Evolutionary conservation across 495 filamentous ascomycete genomes (phyloP), one percentile per base, ranked within the genome.

Genomic region (Penicillium simplicissimum): DNA sequence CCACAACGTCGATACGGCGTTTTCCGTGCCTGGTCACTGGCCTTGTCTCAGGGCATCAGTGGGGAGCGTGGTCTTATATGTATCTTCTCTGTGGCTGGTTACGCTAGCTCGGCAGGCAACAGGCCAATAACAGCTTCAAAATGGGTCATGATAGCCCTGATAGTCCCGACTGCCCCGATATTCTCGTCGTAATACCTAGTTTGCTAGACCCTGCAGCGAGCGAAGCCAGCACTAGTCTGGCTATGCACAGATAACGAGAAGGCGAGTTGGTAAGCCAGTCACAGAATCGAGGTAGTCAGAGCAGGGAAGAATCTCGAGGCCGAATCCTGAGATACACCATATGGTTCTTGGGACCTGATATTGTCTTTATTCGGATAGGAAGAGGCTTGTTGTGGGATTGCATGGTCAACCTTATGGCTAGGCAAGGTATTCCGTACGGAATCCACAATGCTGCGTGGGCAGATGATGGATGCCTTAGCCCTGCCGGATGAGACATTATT

Each of bases 21-120:
- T 28, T 31, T 49, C 21, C 4, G 17, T 14, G 52, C 36, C 25
- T 35, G 35, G 36, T 42, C 56, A 58, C 43, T 62, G 54, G 36
- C 45, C 13, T 10, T 36, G 54, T 57, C 37, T 62, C 47, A 40
- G 36, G 17, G n/a, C 28, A 14, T 36, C 51, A n/a, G 51, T 53
- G 51, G 51, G 51, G 51, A 36, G 51, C 4, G n/a, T 33, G 25
- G 51, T 19, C n/a, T n/a, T 31, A 17, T 17, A 9, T 19, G 28
- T 36, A 23, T 35, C 25, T 34, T 31, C 8, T 8, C 15, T 14
- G 51, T 35, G 51, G 51, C 51, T 53, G 51, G 33, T 17, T 9
- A 53, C 15, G 31, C 51, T 34, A 34, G 51, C 14, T 53, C n/a
- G 14, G 10, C 15, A 19, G 35, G 25, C 17, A 31, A 3, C 31